These are phyloP conservation scores for Physaria fendleri DNA, from an alignment of 345 rosid genomes.

Conservation along the genomic window DNA sequence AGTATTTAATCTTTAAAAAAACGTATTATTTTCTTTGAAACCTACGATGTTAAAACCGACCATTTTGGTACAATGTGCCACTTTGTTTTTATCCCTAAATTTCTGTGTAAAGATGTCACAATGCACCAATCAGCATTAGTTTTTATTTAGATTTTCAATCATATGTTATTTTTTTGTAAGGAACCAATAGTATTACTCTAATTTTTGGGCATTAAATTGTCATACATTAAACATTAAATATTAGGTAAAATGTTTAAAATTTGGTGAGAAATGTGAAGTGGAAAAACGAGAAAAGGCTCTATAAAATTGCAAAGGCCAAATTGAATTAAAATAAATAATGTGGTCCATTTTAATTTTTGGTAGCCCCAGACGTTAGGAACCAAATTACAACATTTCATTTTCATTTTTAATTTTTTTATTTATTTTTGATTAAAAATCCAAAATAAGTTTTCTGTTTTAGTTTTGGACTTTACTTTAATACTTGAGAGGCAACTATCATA, in stretches of 20 bases:
- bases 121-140: conserved; percentile 23
- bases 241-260: conserved; percentile 3
- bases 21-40: no score
- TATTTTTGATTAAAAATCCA: background rate
- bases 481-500: background rate
- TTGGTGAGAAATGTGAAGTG: conserved; percentile 14
- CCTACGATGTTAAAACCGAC: conserved; percentile 21
- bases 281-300: conserved; percentile 25
- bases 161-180: background rate
- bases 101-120: conserved; percentile 9
- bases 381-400: conserved; percentile 18
- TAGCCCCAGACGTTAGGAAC: conserved; percentile 28
- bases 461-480: conserved; percentile 14
- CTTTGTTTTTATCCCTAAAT: background rate
- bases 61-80: conserved; percentile 27
- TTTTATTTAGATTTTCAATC: conserved; percentile 6
- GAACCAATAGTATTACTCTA: background rate
- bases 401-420: conserved; percentile 1
- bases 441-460: background rate
- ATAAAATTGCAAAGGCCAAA: conserved; percentile 30
- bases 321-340: conserved; percentile 6
- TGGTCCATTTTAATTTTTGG: conserved; percentile 23
- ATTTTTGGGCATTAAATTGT: conserved; percentile 2
- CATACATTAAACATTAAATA: background rate
- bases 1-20: no score